Conservation (phyloP, 202 grass and related monocot genomes). For the Schoenoplectus triqueter region DNA sequence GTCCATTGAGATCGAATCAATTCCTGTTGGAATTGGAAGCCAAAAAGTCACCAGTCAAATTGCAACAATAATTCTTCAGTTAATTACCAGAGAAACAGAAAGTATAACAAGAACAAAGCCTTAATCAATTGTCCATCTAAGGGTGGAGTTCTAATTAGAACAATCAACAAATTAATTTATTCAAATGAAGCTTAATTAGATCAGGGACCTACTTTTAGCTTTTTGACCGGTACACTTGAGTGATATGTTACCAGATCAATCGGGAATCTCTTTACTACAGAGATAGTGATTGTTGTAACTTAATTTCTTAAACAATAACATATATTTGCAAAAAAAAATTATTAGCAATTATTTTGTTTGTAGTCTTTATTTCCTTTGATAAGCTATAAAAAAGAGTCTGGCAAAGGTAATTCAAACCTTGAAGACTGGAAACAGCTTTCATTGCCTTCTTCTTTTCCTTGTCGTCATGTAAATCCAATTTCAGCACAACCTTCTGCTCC, state of each 20-base stretch:
- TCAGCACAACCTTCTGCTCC: constrained; percentile 76
- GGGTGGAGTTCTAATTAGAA: neutral
- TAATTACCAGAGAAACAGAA: neutral
- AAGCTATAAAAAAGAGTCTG: neutral
- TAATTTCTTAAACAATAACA: neutral
- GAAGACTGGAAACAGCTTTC: constrained; percentile 61
- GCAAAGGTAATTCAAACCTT: constrained; percentile 38
- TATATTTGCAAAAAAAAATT: neutral
- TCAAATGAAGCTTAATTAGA: neutral
- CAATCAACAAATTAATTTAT: constrained; percentile 4
- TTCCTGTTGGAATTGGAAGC: constrained; percentile 45
- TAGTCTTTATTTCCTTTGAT: neutral
- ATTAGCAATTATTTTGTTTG: neutral
- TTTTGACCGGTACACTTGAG: neutral
- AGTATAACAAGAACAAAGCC: neutral
- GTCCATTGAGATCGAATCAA: constrained; percentile 72
- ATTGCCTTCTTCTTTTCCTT: constrained; percentile 92
- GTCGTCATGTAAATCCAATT: constrained; percentile 64
- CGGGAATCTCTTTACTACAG: neutral
- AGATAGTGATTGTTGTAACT: neutral
- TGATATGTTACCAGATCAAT: neutral
- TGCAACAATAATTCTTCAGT: neutral
- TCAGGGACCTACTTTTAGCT: neutral
- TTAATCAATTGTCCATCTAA: neutral
- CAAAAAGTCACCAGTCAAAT: neutral